Evolutionary conservation across 2,329 filamentous ascomycete genomes (phyloP).

Genomic region (Colletotrichum noveboracense): DNA sequence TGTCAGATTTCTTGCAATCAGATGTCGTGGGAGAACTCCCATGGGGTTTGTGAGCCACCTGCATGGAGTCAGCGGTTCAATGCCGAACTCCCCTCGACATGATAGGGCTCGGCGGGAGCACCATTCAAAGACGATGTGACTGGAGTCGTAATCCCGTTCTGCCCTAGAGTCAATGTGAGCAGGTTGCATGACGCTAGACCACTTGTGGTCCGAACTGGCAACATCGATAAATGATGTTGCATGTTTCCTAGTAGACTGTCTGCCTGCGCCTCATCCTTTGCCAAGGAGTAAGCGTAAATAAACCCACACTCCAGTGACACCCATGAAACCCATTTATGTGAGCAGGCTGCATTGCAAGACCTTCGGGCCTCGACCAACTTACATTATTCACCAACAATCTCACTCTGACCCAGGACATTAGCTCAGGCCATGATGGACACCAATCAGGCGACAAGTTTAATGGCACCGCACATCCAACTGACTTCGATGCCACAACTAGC

Average conservation of each 20-base stretch:
- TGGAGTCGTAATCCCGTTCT: background rate
- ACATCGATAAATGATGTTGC: background rate
- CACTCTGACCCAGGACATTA: background rate
- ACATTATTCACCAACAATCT: background rate
- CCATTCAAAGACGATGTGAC: background rate
- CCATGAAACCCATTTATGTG: background rate
- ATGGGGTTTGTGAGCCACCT: background rate
- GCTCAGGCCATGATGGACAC: slow-evolving; percentile 27
- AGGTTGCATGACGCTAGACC: slow-evolving; percentile 38
- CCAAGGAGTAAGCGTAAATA: background rate
- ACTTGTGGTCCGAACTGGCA: background rate
- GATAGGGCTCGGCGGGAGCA: background rate
- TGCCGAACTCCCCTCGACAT: background rate
- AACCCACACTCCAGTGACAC: background rate
- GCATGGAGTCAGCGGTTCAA: background rate
- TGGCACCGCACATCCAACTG: background rate
- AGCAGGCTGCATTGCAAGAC: background rate
- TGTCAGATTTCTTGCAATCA: background rate
- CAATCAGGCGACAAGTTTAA: background rate
- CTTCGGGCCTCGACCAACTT: background rate
- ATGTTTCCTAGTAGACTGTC: background rate
- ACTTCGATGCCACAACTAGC: slow-evolving; percentile 33
- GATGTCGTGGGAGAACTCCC: background rate
- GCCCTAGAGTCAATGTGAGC: slow-evolving; percentile 30
- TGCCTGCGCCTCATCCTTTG: background rate